Evolutionary conservation across 192 early-diverging fungal species (phyloP), one percentile per base, ranked within the genome.

Genomic region (Podochytrium sp.): DNA sequence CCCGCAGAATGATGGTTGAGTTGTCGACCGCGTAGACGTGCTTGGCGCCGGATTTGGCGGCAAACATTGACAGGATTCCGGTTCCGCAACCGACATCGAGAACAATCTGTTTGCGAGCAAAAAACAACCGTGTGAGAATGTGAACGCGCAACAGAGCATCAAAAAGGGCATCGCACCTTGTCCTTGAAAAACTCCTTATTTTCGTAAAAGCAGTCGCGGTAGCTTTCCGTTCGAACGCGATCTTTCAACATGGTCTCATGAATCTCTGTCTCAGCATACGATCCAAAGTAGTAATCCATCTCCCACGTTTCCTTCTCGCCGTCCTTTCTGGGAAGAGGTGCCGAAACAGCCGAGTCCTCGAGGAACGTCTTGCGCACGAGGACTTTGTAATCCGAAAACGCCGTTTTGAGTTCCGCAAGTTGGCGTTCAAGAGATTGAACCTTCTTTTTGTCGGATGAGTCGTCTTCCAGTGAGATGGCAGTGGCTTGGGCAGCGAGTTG

Each of bases 21-120:
- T 93, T 95, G 72, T 96, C 94, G 53, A 96, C 92, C 37, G 92
- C 85, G 74, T 78, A 81, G 7, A 90, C 84, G 71, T 90, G 78
- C 52, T 85, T 84, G 34, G 94, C 94, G n/a, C 94, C 94, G 4
- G 94, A 87, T 68, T 86, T 88, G 32, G 93, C 94, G 7, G 92
- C 92, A 84, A 96, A 96, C 94, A 96, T 95, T 58, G 92, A 93
- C 29, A 96, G 79, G 52, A 96, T 96, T 25, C 94, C 94, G 2
- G 94, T 96, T 58, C 94, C 94, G 66, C 94, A 95, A 29, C 94
- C 94, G 12, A 96, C 91, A 77, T 96, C 94, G 32, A 94, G 79
- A 10, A 95, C 93, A 40, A 91, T 70, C 66, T 74, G 35, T 2
- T 34, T 64, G 51, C 30, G 30, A 2, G n/a, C n/a, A n/a, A 57